Conservation (phyloP, 2,329 filamentous ascomycete species). For the Saccharata proteae region DNA sequence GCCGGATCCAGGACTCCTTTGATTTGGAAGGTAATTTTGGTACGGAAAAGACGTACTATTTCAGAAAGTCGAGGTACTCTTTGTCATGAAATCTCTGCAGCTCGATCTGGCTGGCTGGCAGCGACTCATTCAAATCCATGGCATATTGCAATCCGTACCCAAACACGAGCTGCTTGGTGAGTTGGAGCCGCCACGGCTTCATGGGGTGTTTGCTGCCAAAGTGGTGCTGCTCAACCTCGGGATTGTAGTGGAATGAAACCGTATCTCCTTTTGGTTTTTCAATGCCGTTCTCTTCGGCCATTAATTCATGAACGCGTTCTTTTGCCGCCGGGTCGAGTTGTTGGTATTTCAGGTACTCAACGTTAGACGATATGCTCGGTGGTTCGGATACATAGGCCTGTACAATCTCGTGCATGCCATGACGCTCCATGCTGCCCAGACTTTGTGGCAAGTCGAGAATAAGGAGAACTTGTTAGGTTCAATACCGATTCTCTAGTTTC, state of each 20-base stretch:
- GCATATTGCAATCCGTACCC: constrained; percentile 92
- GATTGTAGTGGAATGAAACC: constrained; percentile 92
- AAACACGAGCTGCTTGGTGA: constrained; percentile 89
- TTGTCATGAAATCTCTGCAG: constrained; percentile 73
- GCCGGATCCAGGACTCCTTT: neutral
- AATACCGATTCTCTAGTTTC: no score
- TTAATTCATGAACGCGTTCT: constrained; percentile 35
- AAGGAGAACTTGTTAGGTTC: no score
- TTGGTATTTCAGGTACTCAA: constrained; percentile 6
- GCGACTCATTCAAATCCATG: constrained; percentile 86
- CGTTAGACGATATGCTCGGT: constrained; percentile 3
- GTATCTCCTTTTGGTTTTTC: constrained; percentile 72
- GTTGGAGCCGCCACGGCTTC: constrained; percentile 94
- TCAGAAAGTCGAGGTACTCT: constrained; percentile 86
- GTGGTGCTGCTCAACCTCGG: constrained; percentile 89
- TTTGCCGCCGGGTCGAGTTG: constrained; percentile 6
- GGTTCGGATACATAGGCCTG: constrained; percentile 7
- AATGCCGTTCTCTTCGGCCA: constrained; percentile 54
- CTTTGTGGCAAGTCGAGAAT: no score
- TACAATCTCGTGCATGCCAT: constrained; percentile 9
- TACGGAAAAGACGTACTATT: constrained; percentile 18
- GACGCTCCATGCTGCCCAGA: no score
- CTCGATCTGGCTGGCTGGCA: constrained; percentile 77
- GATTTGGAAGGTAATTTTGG: no score
- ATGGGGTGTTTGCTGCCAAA: constrained; percentile 96